A percentile compares a stretch with the other conserved stretches of the same genome.
These are phyloP conservation scores for Entomortierella beljakovae DNA, from an alignment of 192 early-diverging fungal genomes.

Conservation along the genomic window DNA sequence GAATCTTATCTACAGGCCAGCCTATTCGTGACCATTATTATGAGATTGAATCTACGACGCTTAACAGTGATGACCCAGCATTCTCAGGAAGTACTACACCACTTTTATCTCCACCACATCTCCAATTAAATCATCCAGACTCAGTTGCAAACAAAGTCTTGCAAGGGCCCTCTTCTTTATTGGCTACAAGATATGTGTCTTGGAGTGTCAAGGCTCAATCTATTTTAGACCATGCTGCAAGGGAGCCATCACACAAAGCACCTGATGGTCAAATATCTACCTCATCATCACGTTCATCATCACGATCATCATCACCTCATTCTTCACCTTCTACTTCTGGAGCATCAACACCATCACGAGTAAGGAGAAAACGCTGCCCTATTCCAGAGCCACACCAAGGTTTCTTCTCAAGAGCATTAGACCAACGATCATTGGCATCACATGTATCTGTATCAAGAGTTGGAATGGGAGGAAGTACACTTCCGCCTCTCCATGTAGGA, in stretches of 20 bases:
- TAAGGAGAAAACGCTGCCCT: conserved; percentile 30
- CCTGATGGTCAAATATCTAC: conserved; percentile 10
- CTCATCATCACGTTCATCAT: conserved; percentile 29
- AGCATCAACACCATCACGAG: conserved; percentile 40
- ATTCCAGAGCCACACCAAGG: conserved; percentile 52
- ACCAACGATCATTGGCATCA: conserved; percentile 47
- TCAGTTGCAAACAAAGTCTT: conserved; percentile 33
- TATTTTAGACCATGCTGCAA: conserved; percentile 40
- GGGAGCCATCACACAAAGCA: conserved; percentile 4
- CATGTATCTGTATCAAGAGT: conserved; percentile 51
- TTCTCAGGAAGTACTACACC: conserved; percentile 54
- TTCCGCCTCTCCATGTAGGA: conserved; percentile 40
- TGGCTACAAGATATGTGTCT: conserved; percentile 36
- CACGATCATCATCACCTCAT: conserved; percentile 27
- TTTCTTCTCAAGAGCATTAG: conserved; percentile 49
- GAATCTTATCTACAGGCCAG: conserved; percentile 35
- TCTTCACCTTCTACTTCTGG: conserved; percentile 44
- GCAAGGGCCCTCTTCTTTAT: conserved; percentile 31
- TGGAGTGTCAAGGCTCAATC: conserved; percentile 56
- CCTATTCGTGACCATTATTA: conserved; percentile 42
- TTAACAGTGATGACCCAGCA: conserved; percentile 45
- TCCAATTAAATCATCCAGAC: conserved; percentile 4
- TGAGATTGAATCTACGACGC: conserved; percentile 47
- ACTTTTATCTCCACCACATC: conserved; percentile 15
- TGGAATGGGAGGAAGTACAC: conserved; percentile 39